These are phyloP conservation scores for Eutrema heterophyllum DNA, from an alignment of 345 rosid species.

Conservation along the genomic window DNA sequence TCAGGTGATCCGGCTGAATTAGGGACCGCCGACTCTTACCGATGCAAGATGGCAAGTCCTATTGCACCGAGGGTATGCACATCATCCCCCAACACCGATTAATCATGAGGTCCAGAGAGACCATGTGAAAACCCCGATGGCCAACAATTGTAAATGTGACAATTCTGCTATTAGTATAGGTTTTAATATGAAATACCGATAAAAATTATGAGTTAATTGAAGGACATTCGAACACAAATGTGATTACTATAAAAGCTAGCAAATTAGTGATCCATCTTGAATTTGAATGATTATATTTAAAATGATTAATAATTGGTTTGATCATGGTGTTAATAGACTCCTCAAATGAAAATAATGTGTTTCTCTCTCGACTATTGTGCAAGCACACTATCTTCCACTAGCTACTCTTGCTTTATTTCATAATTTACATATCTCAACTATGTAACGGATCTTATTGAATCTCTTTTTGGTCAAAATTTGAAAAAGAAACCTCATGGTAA, in stretches of 20 bases:
- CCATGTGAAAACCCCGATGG: no score
- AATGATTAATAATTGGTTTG: neutral
- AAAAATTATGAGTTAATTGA: neutral
- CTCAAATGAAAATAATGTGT: neutral
- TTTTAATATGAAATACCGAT: neutral
- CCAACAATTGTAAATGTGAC: no score
- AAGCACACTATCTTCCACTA: constrained; percentile 30
- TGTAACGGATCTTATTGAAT: constrained; percentile 26
- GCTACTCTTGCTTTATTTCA: constrained; percentile 20
- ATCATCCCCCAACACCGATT: no score
- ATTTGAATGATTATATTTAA: neutral
- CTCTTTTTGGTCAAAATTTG: constrained; percentile 32
- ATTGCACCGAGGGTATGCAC: no score
- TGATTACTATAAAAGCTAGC: neutral
- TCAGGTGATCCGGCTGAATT: no score
- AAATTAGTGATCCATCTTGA: neutral
- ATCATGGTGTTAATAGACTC: neutral
- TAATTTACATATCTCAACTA: constrained; percentile 17
- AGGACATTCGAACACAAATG: neutral
- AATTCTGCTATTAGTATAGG: neutral
- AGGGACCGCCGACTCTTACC: no score
- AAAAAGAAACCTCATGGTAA: constrained; percentile 29
- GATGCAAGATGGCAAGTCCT: no score
- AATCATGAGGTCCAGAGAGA: no score
- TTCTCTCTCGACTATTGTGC: constrained; percentile 31